Evolutionary conservation across 2,329 filamentous ascomycete genomes (phyloP).

Genomic region (Fusarium sp.): DNA sequence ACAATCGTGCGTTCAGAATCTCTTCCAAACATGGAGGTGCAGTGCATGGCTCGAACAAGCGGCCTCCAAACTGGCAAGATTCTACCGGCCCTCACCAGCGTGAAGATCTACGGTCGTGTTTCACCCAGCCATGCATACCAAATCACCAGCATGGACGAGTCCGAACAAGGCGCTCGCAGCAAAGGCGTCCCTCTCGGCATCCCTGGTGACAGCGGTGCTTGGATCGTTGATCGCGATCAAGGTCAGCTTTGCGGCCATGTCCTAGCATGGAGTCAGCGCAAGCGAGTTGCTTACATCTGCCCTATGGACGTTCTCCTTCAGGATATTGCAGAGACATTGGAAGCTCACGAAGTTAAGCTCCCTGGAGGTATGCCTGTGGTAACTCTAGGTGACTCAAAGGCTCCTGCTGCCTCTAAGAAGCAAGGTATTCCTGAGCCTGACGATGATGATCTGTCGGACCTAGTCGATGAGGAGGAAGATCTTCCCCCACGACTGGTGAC

Average conservation of each 20-base stretch:
- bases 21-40: constrained; percentile 83
- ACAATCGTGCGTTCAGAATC: constrained; percentile 71
- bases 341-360: constrained; percentile 78
- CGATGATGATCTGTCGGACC: constrained; percentile 50
- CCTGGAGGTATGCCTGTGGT: constrained; percentile 71
- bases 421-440: constrained; percentile 20
- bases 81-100: constrained; percentile 81
- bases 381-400: constrained; percentile 45
- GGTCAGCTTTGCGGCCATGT: constrained; percentile 91
- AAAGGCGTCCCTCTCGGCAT: constrained; percentile 68
- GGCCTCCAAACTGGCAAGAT: constrained; percentile 87
- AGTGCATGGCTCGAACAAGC: constrained; percentile 90
- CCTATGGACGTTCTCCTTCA: constrained; percentile 93
- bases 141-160: constrained; percentile 61
- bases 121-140: constrained; percentile 83
- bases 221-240: constrained; percentile 86
- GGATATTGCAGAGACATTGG: constrained; percentile 86
- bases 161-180: constrained; percentile 34
- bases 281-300: constrained; percentile 89
- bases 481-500: constrained; percentile 31
- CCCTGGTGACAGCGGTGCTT: constrained; percentile 92
- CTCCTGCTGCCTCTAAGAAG: constrained; percentile 18
- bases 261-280: constrained; percentile 86
- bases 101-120: constrained; percentile 88
- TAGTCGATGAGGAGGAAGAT: constrained; percentile 51